Conservation (phyloP, 1,284 basidiomycete genomes). For the Ceratobasidium sp. region DNA sequence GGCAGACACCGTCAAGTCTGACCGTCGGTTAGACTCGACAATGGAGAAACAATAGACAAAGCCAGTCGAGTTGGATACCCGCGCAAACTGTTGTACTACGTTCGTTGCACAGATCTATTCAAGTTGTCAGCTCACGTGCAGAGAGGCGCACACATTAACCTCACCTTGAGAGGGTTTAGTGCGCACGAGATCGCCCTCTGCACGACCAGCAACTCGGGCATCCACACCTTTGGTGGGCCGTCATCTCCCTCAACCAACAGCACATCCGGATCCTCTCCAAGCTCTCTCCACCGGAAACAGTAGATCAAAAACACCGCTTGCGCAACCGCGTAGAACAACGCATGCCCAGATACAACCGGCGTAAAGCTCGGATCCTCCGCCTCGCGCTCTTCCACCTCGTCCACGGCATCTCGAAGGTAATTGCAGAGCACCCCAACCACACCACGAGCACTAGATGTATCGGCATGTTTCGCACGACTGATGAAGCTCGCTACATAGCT, state of each 20-base stretch:
- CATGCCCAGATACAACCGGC: constrained; percentile 33
- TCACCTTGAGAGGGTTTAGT: constrained; percentile 90
- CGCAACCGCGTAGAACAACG: constrained; percentile 90
- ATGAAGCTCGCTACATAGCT: constrained; percentile 95
- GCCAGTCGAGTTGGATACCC: constrained; percentile 88
- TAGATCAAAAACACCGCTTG: constrained; percentile 98
- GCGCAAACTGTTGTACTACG: constrained; percentile 95
- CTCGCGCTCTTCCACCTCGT: constrained; percentile 70
- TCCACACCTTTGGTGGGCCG: constrained; percentile 72
- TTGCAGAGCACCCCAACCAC: constrained; percentile 87
- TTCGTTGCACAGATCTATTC: constrained; percentile 86
- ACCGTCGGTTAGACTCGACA: constrained; percentile 83
- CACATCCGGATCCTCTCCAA: constrained; percentile 62
- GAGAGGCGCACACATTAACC: constrained; percentile 49
- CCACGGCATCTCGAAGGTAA: constrained; percentile 81
- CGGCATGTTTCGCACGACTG: constrained; percentile 88
- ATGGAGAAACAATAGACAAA: constrained; percentile 97
- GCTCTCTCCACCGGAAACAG: constrained; percentile 96
- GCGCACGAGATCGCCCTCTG: constrained; percentile 85
- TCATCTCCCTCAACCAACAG: constrained; percentile 51
- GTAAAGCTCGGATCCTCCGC: constrained; percentile 64
- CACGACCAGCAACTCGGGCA: constrained; percentile 80
- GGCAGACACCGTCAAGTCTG: constrained; percentile 47
- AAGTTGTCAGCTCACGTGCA: not conserved
- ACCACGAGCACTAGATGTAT: constrained; percentile 76